Percentiles rank a stretch among this genome's conserved stretches.
Evolutionary conservation across 2,329 filamentous ascomycete species (phyloP).

Genomic region (Claviceps capensis): DNA sequence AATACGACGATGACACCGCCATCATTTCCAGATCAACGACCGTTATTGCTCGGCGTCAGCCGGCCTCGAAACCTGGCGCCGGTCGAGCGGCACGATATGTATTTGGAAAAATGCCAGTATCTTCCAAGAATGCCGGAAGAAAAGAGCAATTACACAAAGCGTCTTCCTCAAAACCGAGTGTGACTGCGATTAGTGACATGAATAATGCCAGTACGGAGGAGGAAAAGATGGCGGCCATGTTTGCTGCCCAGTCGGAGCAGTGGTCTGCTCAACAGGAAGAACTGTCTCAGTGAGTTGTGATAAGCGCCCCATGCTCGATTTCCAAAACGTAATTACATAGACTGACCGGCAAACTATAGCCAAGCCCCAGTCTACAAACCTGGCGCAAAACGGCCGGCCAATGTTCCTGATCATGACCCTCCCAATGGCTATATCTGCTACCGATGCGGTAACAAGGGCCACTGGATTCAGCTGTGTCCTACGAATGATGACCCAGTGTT

Average conservation of each 20-base stretch:
- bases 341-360: conserved; percentile 26
- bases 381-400: conserved; percentile 51
- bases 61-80: conserved; percentile 71
- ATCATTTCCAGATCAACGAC: conserved; percentile 92
- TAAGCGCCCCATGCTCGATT: neutral
- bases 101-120: conserved; percentile 85
- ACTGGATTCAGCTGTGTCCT: conserved; percentile 96
- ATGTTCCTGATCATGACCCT: conserved; percentile 83
- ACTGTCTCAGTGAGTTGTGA: conserved; percentile 58
- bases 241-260: conserved; percentile 76
- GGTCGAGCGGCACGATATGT: conserved; percentile 91
- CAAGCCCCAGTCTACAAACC: conserved; percentile 49
- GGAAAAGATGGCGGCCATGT: conserved; percentile 85
- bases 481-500: conserved; percentile 98
- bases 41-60: conserved; percentile 76
- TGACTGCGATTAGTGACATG: conserved; percentile 49
- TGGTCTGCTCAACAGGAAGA: conserved; percentile 91
- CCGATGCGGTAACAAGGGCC: conserved; percentile 91
- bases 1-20: conserved; percentile 96
- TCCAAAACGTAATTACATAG: neutral
- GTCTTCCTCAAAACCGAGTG: conserved; percentile 37
- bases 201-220: conserved; percentile 80
- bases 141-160: conserved; percentile 49
- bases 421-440: conserved; percentile 94
- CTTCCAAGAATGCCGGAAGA: conserved; percentile 66